Conservation (phyloP, 192 early-diverging fungal species). For the Umbelopsis vinacea region DNA sequence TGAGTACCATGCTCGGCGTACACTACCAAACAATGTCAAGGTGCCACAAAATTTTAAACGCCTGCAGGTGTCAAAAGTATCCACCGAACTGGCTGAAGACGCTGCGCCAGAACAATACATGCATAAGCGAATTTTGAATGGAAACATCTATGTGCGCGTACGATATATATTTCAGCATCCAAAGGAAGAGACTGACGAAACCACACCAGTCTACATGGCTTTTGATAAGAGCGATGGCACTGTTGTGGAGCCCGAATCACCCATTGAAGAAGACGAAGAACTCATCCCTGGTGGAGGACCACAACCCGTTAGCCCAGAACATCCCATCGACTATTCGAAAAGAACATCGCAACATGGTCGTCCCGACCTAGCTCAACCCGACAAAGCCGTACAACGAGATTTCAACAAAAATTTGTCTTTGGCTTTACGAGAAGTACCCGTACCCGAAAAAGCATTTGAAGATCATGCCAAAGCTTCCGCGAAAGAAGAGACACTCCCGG, state of each 20-base stretch:
- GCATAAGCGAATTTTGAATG: conserved; percentile 26
- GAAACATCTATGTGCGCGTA: conserved; percentile 39
- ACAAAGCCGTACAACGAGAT: background rate
- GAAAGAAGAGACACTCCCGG: background rate
- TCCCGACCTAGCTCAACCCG: background rate
- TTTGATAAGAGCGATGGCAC: conserved; percentile 9
- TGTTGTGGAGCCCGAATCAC: conserved; percentile 1
- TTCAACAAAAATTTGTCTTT: background rate
- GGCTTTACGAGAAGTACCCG: background rate
- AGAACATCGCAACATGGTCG: conserved; percentile 13
- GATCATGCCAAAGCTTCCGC: background rate
- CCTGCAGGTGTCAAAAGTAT: conserved; percentile 7
- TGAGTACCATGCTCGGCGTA: conserved; percentile 37
- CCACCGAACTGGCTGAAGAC: background rate
- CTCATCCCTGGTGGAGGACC: background rate
- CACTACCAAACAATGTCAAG: conserved; percentile 38
- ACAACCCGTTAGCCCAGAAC: background rate
- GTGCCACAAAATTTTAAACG: conserved; percentile 36
- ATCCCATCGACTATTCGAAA: background rate
- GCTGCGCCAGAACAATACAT: conserved; percentile 14
- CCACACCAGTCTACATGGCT: conserved; percentile 28
- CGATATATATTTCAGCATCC: conserved; percentile 41
- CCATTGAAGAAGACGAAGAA: background rate
- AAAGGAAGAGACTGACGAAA: conserved; percentile 18
- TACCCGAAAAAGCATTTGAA: conserved; percentile 13